Conservation (phyloP, 176 grass and related monocot genomes). For the Luzula sylvatica region DNA sequence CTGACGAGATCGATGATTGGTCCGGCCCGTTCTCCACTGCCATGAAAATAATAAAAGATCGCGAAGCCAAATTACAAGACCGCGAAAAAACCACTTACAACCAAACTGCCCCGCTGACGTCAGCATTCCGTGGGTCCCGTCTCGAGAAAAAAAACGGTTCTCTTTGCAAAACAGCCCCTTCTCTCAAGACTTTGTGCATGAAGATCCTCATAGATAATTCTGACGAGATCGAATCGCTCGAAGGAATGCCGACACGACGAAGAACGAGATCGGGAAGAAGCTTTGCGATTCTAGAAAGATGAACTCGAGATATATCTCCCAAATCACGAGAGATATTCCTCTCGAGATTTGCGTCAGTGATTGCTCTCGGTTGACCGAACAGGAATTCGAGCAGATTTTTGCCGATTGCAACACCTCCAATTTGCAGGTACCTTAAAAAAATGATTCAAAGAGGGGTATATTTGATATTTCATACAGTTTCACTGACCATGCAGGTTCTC, state of each 20-base stretch:
- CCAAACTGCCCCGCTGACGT: constrained; percentile 5
- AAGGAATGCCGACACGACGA: constrained; percentile 58
- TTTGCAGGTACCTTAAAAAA: constrained; percentile 43
- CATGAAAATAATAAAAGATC: constrained; percentile 53
- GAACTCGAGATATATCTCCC: constrained; percentile 49
- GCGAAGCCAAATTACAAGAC: constrained; percentile 43
- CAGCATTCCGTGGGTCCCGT: constrained; percentile 51
- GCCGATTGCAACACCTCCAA: constrained; percentile 31
- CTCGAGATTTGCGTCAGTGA: constrained; percentile 46
- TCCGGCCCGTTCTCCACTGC: constrained; percentile 85
- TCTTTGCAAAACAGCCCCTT: constrained; percentile 15
- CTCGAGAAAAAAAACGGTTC: constrained; percentile 17
- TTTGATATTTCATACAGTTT: constrained; percentile 7
- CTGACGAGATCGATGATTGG: constrained; percentile 44
- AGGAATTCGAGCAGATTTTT: constrained; percentile 54
- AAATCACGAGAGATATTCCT: constrained; percentile 39
- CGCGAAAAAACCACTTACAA: constrained; percentile 40
- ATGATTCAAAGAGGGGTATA: too few species aligned
- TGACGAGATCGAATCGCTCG: constrained; percentile 78
- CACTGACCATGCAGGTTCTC: constrained; percentile 29
- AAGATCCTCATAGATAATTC: constrained; percentile 40
- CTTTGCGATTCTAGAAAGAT: constrained; percentile 73
- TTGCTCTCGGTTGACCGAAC: constrained; percentile 77
- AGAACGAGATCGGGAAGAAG: constrained; percentile 37
- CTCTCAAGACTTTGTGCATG: constrained; percentile 50